Base-by-base conservation (phyloP, 139 green algal species). In the Trebouxia sp. region DNA sequence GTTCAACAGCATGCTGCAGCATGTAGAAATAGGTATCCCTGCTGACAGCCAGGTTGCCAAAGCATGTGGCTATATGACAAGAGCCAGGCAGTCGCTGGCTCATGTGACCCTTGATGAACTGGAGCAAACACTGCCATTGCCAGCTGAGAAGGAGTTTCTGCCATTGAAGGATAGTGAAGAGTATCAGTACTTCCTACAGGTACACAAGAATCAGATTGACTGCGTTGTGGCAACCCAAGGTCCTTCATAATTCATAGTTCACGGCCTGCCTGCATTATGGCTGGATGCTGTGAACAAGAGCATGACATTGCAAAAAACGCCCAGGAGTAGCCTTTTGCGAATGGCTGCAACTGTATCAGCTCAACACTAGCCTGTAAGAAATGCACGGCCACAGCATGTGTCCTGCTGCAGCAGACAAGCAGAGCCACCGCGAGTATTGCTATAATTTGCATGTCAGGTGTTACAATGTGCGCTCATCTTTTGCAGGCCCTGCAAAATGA, bases 81-180 rank as follows among this genome's bases (percentile, higher is more conserved):
- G 69, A 38, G 69, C 69, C 41, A 51, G 55, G 41, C 43, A 56
- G 11, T 56, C 42, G 12, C 41, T 77, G 41, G 41, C 42, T 4
- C 69, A 77, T 20, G n/a, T 77, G 8, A 77, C 69, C 26, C 41
- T 77, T 11, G 69, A 77, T 39, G 69, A 77, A n/a, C n/a, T 77
- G 69, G 69, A 77, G 69, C 42, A 56, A 22, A 53, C 69, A 26
- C 69, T 77, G 26, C 69, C 69, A 9, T 41, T 77, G 11, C 56
- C 56, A 15, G 39, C 69, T 41, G 69, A 77, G 24, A n/a, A 77
- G 24, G 35, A 51, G 41, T 38, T 51, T 8, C 69, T 56, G 42
- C 69, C 69, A 32, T 26, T 56, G n/a, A n/a, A 56, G n/a, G 69
- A 51, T 56, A n/a, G 41, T 20, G 41, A 77, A 26, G 41, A 77